Conservation (phyloP, 1,284 basidiomycete species). For the Vanrija humicola region DNA sequence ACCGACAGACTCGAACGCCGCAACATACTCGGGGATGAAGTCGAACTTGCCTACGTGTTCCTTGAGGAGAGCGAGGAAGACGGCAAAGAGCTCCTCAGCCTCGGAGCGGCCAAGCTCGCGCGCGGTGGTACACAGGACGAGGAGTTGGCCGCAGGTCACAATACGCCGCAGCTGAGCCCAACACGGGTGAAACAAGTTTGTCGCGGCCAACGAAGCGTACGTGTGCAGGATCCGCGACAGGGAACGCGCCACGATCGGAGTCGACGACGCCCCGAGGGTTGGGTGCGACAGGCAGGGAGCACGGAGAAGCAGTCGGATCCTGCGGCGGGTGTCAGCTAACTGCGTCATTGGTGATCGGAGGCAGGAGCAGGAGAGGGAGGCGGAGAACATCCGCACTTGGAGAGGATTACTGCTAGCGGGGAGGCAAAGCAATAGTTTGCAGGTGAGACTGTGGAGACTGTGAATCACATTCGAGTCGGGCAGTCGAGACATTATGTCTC, state of each 20-base stretch:
- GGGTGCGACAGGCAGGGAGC: constrained; percentile 18
- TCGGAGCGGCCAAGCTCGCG: constrained; percentile 17
- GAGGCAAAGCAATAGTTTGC: not conserved
- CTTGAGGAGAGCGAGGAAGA: constrained; percentile 13
- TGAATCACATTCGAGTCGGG: not conserved
- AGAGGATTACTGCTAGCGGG: not conserved
- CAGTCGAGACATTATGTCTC: no score
- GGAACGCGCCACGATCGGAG: constrained; percentile 20
- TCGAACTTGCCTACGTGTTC: constrained; percentile 13
- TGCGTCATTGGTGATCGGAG: not conserved
- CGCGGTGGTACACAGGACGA: constrained; percentile 23
- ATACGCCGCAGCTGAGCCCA: constrained; percentile 28
- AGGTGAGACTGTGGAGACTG: no score
- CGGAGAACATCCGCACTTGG: not conserved
- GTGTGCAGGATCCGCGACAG: constrained; percentile 24
- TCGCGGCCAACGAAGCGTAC: constrained; percentile 16
- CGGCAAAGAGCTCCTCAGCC: constrained; percentile 18
- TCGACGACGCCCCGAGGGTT: constrained; percentile 14
- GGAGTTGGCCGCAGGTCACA: constrained; percentile 24
- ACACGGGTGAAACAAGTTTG: constrained; percentile 19
- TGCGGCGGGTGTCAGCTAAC: constrained; percentile 2
- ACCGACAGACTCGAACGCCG: constrained; percentile 16
- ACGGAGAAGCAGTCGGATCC: constrained; percentile 27
- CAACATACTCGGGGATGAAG: constrained; percentile 13
- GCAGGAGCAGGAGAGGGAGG: not conserved